phyloP scores from a whole-genome alignment of 2,329 filamentous ascomycete genomes.

The Chalaropsis thielavioides region DNA sequence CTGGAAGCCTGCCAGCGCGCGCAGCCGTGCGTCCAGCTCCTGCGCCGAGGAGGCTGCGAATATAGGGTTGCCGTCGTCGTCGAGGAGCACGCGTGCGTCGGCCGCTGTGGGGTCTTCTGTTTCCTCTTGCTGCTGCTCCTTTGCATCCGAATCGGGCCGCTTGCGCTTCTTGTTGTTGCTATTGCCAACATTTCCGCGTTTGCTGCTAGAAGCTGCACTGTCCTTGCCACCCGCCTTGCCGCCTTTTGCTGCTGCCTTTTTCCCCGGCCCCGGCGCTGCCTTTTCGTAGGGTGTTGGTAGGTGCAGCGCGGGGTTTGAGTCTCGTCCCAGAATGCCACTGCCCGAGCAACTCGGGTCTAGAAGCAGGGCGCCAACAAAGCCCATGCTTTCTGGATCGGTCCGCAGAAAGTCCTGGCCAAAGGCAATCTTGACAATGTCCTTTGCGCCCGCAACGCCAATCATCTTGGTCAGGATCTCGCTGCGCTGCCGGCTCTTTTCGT shows the following conservation, averaged over 20 bases:
- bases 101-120: conserved; percentile 24
- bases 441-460: conserved; percentile 62
- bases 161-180: conserved; percentile 27
- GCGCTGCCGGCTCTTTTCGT: conserved; percentile 59
- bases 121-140: conserved; percentile 23
- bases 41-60: conserved; percentile 38
- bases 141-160: conserved; percentile 21
- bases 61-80: conserved; percentile 45
- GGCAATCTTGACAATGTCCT: conserved; percentile 50
- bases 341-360: conserved; percentile 93
- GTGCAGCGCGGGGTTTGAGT: conserved; percentile 57
- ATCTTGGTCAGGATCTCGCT: conserved; percentile 71
- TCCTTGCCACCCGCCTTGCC: background rate
- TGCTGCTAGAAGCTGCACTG: no score
- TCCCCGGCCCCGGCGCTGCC: background rate
- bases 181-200: background rate
- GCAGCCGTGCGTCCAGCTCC: conserved; percentile 49
- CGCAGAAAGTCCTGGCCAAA: conserved; percentile 70
- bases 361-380: conserved; percentile 56
- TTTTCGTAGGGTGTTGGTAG: conserved; percentile 31
- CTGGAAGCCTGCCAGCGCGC: conserved; percentile 68
- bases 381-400: conserved; percentile 47
- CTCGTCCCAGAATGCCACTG: conserved; percentile 81
- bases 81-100: conserved; percentile 30
- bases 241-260: conserved; percentile 14